Percentiles rank a stretch among this genome's conserved stretches.
Conservation (phyloP, 345 rosid species). For the Populus simonii region DNA sequence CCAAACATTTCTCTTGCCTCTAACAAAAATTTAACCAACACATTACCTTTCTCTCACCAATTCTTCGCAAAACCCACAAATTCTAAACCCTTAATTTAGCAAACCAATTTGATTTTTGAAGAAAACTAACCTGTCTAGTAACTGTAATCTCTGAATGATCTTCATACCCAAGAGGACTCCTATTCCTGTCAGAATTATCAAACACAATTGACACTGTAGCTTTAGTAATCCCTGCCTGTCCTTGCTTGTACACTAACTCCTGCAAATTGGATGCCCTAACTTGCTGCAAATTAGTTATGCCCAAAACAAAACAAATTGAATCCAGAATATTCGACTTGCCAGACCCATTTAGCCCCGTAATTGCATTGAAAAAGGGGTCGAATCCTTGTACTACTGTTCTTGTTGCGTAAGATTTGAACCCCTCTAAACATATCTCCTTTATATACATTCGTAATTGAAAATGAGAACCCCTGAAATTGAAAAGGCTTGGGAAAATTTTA, state of each 20-base stretch:
- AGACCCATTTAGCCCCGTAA: conserved; percentile 92
- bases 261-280: conserved; percentile 96
- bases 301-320: conserved; percentile 93
- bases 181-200: conserved; percentile 70
- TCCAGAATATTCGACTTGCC: conserved; percentile 99
- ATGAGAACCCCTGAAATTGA: neutral
- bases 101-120: neutral
- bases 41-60: neutral
- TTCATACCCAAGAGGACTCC: conserved; percentile 91
- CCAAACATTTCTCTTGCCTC: neutral
- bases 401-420: conserved; percentile 95
- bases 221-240: conserved; percentile 97
- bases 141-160: conserved; percentile 83
- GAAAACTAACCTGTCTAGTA: conserved; percentile 70
- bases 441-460: conserved; percentile 53
- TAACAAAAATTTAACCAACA: neutral
- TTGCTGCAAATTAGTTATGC: conserved; percentile 97
- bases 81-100: neutral
- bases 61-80: neutral
- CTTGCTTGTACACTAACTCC: conserved; percentile 99
- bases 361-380: conserved; percentile 91
- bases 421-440: conserved; percentile 88
- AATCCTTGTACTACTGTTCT: conserved; percentile 90
- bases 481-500: neutral
- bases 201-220: conserved; percentile 89